phyloP scores from a whole-genome alignment of 805 yeast genomes.

The Blastobotrys mokoenaii region DNA sequence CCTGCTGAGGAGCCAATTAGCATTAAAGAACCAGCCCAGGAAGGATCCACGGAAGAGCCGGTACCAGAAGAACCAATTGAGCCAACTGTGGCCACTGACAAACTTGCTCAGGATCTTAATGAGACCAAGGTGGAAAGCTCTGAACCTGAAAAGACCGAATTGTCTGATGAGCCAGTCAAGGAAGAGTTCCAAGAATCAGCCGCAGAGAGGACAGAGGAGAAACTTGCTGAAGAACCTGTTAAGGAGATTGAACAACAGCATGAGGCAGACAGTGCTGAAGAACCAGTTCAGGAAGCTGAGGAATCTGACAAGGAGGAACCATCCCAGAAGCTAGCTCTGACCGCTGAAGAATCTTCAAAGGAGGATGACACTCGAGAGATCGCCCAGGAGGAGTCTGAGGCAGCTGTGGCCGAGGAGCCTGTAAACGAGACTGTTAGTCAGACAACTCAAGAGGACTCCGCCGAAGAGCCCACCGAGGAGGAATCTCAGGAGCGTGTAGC shows the following conservation, averaged over 20 bases:
- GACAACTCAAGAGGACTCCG: neutral
- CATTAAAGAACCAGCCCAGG: neutral
- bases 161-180: too few species aligned
- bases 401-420: neutral
- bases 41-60: neutral
- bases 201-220: too few species aligned
- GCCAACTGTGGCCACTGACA: neutral
- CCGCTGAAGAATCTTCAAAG: neutral
- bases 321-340: neutral
- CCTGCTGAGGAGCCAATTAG: neutral
- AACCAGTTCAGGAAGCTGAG: neutral
- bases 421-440: neutral
- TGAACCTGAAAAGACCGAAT: too few species aligned
- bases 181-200: too few species aligned
- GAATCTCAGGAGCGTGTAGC: too few species aligned
- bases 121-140: too few species aligned
- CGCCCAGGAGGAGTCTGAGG: neutral
- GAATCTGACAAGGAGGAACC: neutral
- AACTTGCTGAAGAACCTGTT: too few species aligned
- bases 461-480: neutral
- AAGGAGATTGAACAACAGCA: too few species aligned
- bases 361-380: neutral
- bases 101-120: too few species aligned
- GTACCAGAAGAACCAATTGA: neutral
- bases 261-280: too few species aligned